A percentile compares a stretch with the other conserved stretches of the same genome.
Evolutionary conservation across 2,329 filamentous ascomycete species (phyloP).

Genomic region (Helotiales sp.): DNA sequence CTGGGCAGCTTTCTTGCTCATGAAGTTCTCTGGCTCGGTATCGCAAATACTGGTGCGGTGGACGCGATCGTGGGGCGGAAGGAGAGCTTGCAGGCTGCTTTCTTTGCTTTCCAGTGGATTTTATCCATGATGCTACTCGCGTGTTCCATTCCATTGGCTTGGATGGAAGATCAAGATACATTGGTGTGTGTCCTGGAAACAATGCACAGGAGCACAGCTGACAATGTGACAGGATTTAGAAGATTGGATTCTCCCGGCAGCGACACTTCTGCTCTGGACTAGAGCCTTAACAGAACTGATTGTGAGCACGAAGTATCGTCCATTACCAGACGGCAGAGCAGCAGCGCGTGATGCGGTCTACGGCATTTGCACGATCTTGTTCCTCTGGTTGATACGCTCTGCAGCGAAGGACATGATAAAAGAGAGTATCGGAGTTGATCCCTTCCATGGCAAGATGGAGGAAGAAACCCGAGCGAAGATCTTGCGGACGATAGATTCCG

Average conservation of each 20-base stretch:
- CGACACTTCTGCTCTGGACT: background rate
- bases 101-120: background rate
- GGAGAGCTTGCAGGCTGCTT: background rate
- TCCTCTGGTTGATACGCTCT: background rate
- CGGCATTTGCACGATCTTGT: background rate
- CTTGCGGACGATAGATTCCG: background rate
- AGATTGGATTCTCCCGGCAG: background rate
- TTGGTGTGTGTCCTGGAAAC: background rate
- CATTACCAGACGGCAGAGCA: background rate
- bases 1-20: background rate
- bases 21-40: background rate
- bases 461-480: background rate
- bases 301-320: background rate
- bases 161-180: background rate
- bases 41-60: background rate
- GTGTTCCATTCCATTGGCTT: background rate
- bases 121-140: background rate
- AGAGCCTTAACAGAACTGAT: background rate
- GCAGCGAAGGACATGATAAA: background rate
- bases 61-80: background rate
- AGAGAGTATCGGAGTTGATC: background rate
- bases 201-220: background rate
- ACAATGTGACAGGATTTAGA: background rate
- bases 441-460: background rate
- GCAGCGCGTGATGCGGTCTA: background rate